These are phyloP conservation scores for Ophiostoma piceae DNA, from an alignment of 2,329 filamentous ascomycete genomes.

Conservation along the genomic window DNA sequence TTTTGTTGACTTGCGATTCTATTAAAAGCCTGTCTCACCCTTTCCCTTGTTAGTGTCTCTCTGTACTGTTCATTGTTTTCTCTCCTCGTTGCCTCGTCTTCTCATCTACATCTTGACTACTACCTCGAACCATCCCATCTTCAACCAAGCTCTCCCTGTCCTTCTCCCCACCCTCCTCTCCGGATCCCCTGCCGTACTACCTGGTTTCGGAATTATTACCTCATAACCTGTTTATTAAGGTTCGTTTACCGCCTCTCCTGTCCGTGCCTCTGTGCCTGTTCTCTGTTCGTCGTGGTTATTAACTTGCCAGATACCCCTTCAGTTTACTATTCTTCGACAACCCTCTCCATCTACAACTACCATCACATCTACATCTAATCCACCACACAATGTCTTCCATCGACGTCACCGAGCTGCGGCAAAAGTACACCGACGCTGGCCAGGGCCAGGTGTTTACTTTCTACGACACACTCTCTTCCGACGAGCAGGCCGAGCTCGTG, in stretches of 20 bases:
- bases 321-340: not conserved
- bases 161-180: not conserved
- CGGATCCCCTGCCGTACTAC: not conserved
- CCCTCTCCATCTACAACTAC: too few relatives aligned
- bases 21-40: not conserved
- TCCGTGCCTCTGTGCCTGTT: not conserved
- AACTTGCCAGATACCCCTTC: constrained; percentile 3
- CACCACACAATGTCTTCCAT: constrained; percentile 18
- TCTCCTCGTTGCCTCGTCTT: not conserved
- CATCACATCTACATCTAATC: not conserved
- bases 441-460: constrained; percentile 84
- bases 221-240: not conserved
- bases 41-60: not conserved
- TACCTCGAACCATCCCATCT: not conserved
- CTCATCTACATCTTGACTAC: not conserved
- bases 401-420: constrained; percentile 59
- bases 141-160: constrained; percentile 2
- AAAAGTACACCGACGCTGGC: constrained; percentile 66
- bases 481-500: constrained; percentile 74
- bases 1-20: not conserved
- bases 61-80: not conserved
- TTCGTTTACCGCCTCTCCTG: constrained; percentile 11
- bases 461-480: constrained; percentile 69
- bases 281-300: not conserved
- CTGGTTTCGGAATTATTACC: constrained; percentile 3